A percentile compares a stretch with the other conserved stretches of the same genome.
Conservation (phyloP, 371 early-diverging fungal species). For the Lichtheimia ornata region DNA sequence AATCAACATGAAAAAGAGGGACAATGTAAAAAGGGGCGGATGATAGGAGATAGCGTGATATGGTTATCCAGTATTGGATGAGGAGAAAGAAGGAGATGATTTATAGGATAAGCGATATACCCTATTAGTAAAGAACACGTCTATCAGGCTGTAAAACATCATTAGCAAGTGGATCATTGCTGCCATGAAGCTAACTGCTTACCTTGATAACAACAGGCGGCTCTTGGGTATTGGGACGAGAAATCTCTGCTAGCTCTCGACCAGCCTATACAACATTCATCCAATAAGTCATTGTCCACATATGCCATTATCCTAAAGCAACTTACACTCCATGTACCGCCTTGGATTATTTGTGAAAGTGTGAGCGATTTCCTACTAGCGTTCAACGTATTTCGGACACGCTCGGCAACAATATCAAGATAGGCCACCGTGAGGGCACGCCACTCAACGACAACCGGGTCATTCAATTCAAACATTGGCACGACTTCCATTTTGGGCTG, state of each 20-base stretch:
- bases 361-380: conserved; percentile 63
- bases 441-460: conserved; percentile 91
- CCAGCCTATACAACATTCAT: conserved; percentile 68
- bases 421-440: conserved; percentile 88
- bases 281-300: not conserved
- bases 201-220: conserved; percentile 86
- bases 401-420: conserved; percentile 74
- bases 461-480: conserved; percentile 78
- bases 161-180: not conserved
- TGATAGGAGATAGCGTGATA: too few relatives aligned
- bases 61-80: too few relatives aligned
- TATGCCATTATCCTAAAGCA: not conserved
- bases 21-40: too few relatives aligned
- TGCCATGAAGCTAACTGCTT: conserved; percentile 1
- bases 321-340: conserved; percentile 82
- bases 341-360: conserved; percentile 85
- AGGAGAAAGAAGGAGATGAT: too few relatives aligned
- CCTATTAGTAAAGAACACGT: conserved; percentile 3
- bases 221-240: conserved; percentile 77
- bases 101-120: too few relatives aligned
- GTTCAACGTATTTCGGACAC: conserved; percentile 63
- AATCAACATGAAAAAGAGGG: too few relatives aligned
- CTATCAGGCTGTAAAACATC: not conserved
- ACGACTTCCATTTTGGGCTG: conserved; percentile 49
- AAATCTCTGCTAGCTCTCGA: conserved; percentile 79